Conservation (phyloP, 176 grass and related monocot species). For the maize (Zea mays) region Zm-B73-REFERENCE-NAM-5.0 NC_050096.1:300039501-300040000, state of each 20-base stretch:
- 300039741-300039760: slow-evolving; percentile 68
- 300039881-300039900: slow-evolving; percentile 68
- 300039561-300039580: slow-evolving; percentile 72
- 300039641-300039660: slow-evolving; percentile 31
- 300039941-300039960: slow-evolving; percentile 40
- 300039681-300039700: slow-evolving; percentile 53
- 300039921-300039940: slow-evolving; percentile 78
- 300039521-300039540: slow-evolving; percentile 15
- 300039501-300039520: slow-evolving; percentile 22
- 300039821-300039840: slow-evolving; percentile 27
- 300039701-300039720: slow-evolving; percentile 53
- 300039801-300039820: slow-evolving; percentile 51
- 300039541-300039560: slow-evolving; percentile 63
- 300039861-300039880: slow-evolving; percentile 35
- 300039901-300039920: slow-evolving; percentile 76
- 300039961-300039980: neutral
- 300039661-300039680: slow-evolving; percentile 59
- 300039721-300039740: slow-evolving; percentile 52
- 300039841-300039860: slow-evolving; percentile 30
- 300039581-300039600: slow-evolving; percentile 57
- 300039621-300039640: slow-evolving; percentile 40
- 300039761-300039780: slow-evolving; percentile 55
- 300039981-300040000: neutral
- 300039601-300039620: slow-evolving; percentile 36
- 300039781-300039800: slow-evolving; percentile 58